Base-by-base conservation (phyloP, 2,329 filamentous ascomycete species). In the Penicillium sp. region DNA sequence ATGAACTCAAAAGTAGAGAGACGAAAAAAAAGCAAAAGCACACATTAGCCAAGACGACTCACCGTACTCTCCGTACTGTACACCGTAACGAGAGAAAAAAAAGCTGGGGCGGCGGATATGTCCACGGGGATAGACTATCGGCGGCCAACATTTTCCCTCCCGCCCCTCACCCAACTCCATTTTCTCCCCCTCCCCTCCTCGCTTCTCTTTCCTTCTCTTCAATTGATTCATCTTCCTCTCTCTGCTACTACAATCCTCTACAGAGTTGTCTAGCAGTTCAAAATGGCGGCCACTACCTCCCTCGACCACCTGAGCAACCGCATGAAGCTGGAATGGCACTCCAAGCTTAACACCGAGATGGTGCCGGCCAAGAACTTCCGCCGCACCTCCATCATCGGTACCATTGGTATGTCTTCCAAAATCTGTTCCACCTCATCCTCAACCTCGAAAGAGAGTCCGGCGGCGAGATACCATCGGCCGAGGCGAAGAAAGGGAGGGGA, bases 321-420 rank as follows among this genome's bases (percentile, higher is more conserved):
- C 75, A 87, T 86, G 69, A 81, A 85, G 75, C 81, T 86, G 69
- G 84, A 88, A 77, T 89, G 86, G 86, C 81, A 87, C 70, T 83
- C 85, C 73, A 82, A 85, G 77, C 90, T 99, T 73, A 88, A 97
- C 82, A 97, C 93, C 64, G 90, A 94, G 73, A 92, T 89, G 81
- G 83, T 85, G 68, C 92, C 93, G 53, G 84, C 88, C 69, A 90
- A 88, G 79, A 92, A 95, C 82, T 95, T 94, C 80, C 91, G 94
- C 72, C 89, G 94, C 67, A 96, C 93, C 61, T 96, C 92, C 73
- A 99, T 99, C 81, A 97, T 99, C 79, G 92, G 93, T 82, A 97
- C 94, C 69, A 97, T 99, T 75, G 94, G 84, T 86, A 77, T 69
- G 80, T n/a, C 42, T 40, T 19, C 21, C 21, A 48, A 37, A 45